These are phyloP conservation scores for Sugiyamaella neomexicana DNA, from an alignment of 1,139 yeast species.

Conservation along the genomic window DNA sequence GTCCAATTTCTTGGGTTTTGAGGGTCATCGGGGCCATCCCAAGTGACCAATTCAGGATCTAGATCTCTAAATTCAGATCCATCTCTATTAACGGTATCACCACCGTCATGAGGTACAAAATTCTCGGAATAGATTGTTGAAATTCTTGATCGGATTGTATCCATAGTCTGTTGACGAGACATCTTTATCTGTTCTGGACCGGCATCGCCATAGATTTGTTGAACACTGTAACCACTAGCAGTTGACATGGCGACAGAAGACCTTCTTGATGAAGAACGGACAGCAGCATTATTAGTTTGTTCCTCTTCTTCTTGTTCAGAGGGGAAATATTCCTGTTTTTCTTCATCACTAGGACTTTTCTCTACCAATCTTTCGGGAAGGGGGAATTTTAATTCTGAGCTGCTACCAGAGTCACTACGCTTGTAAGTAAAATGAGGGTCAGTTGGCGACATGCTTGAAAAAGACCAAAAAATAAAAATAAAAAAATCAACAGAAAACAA, in stretches of 20 bases:
- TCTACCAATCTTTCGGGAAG: slow-evolving; percentile 21
- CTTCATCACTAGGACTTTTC: slow-evolving; percentile 12
- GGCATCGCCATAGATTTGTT: slow-evolving; percentile 33
- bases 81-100: slow-evolving; percentile 30
- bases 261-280: slow-evolving; percentile 1
- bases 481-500: too few relatives aligned
- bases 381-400: slow-evolving; percentile 12
- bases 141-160: slow-evolving; percentile 31
- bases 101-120: slow-evolving; percentile 19
- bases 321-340: slow-evolving; percentile 15
- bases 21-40: slow-evolving; percentile 65
- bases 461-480: neutral
- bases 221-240: slow-evolving; percentile 22
- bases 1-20: slow-evolving; percentile 64
- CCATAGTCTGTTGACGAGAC: slow-evolving; percentile 35
- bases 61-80: slow-evolving; percentile 52
- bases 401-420: slow-evolving; percentile 10
- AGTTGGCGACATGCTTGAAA: neutral
- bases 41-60: slow-evolving; percentile 65
- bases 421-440: slow-evolving; percentile 23
- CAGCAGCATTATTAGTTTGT: neutral
- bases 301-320: slow-evolving; percentile 8
- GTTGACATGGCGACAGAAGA: slow-evolving; percentile 1
- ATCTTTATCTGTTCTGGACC: slow-evolving; percentile 28
- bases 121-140: slow-evolving; percentile 24